Percentiles rank a stretch among this genome's conserved stretches.
Conservation (phyloP, 2,329 filamentous ascomycete genomes). For the Paecilomyces formosus region DNA sequence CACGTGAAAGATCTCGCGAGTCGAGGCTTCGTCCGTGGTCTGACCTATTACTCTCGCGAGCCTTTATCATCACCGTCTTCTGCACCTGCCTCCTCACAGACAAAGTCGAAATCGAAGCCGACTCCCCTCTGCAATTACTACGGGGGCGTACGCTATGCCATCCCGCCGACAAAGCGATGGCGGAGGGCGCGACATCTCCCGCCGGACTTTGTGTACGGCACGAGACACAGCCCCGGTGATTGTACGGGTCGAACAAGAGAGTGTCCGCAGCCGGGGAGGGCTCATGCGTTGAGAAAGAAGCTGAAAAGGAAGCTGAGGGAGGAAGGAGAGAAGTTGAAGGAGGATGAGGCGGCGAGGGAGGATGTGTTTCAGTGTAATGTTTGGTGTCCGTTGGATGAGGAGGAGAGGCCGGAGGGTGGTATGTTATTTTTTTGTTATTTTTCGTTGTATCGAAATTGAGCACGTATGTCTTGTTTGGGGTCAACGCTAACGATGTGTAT, state of each 20-base stretch:
- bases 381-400: conserved; percentile 41
- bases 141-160: conserved; percentile 49
- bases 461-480: background rate
- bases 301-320: conserved; percentile 3
- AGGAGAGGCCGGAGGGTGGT: conserved; percentile 28
- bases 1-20: conserved; percentile 20
- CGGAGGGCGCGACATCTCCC: conserved; percentile 42
- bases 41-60: conserved; percentile 27
- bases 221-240: conserved; percentile 37
- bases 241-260: conserved; percentile 33
- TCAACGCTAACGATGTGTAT: background rate
- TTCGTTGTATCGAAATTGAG: background rate
- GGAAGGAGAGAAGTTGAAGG: background rate
- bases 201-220: conserved; percentile 45
- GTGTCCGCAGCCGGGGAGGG: conserved; percentile 44
- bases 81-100: conserved; percentile 8
- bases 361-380: conserved; percentile 52
- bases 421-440: conserved; percentile 5
- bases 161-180: conserved; percentile 46
- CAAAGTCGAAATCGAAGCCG: conserved; percentile 10
- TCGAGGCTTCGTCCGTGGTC: conserved; percentile 44
- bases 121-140: conserved; percentile 43
- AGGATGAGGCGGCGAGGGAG: conserved; percentile 34
- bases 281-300: background rate
- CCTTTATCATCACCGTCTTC: background rate